Evolutionary conservation across 257 asterid genomes (phyloP).

Genomic region (Solanum pinnatisectum): DNA sequence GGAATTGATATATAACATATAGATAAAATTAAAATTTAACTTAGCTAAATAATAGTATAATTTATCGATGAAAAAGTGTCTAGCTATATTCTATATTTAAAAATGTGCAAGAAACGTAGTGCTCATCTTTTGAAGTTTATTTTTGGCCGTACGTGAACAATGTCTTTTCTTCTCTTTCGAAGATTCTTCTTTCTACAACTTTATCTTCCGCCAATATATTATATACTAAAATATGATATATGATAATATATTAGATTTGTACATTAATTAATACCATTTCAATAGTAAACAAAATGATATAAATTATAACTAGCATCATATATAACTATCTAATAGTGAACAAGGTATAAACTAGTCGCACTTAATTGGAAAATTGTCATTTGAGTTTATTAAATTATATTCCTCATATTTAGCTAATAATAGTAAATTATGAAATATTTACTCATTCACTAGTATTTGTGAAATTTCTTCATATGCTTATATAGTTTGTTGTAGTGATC

Average conservation of each 20-base stretch:
- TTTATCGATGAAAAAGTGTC: background rate
- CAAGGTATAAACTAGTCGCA: background rate
- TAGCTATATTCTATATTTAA: background rate
- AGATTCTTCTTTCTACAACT: background rate
- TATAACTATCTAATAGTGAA: background rate
- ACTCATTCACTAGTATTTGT: background rate
- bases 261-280: no score
- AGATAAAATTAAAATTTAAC: no score
- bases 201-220: background rate
- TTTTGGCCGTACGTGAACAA: background rate
- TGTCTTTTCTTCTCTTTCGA: background rate
- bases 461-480: background rate
- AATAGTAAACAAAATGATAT: no score
- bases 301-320: no score
- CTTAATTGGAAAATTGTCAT: background rate
- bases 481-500: background rate
- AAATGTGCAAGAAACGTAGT: background rate
- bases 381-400: background rate
- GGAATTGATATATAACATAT: background rate
- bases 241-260: background rate
- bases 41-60: background rate
- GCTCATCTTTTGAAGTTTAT: background rate
- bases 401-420: background rate
- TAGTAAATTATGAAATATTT: background rate
- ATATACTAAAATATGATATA: no score